Conservation (phyloP, 2,329 filamentous ascomycete species). For the Bipolaris victoriae region DNA sequence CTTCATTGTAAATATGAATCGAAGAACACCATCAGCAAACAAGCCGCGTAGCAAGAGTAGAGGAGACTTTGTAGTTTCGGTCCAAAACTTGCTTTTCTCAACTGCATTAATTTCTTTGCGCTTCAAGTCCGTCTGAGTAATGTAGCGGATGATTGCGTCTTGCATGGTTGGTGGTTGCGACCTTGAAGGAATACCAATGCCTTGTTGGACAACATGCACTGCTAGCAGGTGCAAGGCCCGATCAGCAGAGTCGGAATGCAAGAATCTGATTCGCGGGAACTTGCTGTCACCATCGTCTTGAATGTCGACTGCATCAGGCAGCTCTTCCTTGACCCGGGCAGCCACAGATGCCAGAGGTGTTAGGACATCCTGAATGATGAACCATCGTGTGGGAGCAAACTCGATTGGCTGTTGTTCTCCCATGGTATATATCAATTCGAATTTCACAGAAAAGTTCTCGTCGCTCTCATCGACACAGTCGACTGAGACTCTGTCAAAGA, state of each 20-base stretch:
- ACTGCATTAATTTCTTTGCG: constrained; percentile 34
- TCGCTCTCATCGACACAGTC: constrained; percentile 72
- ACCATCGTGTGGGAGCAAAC: constrained; percentile 63
- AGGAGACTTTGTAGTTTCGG: constrained; percentile 35
- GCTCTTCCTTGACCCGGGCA: constrained; percentile 29
- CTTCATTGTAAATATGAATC: constrained; percentile 62
- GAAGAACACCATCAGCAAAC: constrained; percentile 61
- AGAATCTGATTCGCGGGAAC: constrained; percentile 60
- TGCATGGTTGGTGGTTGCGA: constrained; percentile 42
- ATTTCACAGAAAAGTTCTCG: constrained; percentile 65
- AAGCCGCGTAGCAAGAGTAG: constrained; percentile 63
- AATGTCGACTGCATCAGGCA: constrained; percentile 55
- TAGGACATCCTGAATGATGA: constrained; percentile 61
- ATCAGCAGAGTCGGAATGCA: constrained; percentile 49
- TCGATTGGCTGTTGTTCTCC: constrained; percentile 60
- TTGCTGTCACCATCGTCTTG: constrained; percentile 35
- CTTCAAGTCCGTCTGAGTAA: constrained; percentile 48
- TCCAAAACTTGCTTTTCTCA: constrained; percentile 47
- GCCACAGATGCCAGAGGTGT: constrained; percentile 50
- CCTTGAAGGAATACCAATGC: constrained; percentile 56
- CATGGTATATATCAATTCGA: constrained; percentile 69
- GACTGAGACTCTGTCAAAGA: constrained; percentile 54
- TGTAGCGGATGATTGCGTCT: constrained; percentile 52
- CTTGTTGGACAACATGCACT: constrained; percentile 51
- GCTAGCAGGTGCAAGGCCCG: constrained; percentile 35